These are phyloP conservation scores for Novakomyces olei DNA, from an alignment of 805 yeast species.

Conservation along the genomic window DNA sequence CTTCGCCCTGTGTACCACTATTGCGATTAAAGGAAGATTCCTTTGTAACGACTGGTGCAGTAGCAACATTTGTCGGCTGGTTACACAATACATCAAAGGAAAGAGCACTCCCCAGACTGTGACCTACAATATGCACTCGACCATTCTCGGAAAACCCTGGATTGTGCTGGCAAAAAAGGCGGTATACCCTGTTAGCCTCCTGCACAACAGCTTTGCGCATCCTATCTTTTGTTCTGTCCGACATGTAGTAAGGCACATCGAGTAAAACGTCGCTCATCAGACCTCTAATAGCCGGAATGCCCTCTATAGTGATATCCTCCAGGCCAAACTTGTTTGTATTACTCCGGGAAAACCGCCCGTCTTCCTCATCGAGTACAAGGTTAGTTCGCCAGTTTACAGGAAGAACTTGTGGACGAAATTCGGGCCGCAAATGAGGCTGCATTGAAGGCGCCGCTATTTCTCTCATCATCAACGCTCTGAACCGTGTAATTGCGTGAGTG, in stretches of 20 bases:
- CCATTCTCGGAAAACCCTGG: slow-evolving; percentile 32
- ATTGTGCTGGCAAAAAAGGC: slow-evolving; percentile 36
- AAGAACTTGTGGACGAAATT: slow-evolving; percentile 16
- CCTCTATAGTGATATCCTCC: slow-evolving; percentile 51
- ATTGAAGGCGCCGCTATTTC: slow-evolving; percentile 9
- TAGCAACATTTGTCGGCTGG: slow-evolving; percentile 18
- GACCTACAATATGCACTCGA: slow-evolving; percentile 54
- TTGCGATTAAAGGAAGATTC: slow-evolving; percentile 1
- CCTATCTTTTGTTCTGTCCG: slow-evolving; percentile 37
- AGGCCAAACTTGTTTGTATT: slow-evolving; percentile 14
- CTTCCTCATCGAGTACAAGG: slow-evolving; percentile 21
- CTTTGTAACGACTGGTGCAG: slow-evolving; percentile 8
- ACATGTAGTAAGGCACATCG: slow-evolving; percentile 64
- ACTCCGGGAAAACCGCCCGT: background rate
- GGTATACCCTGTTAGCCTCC: slow-evolving; percentile 50
- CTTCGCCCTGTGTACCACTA: slow-evolving; percentile 5
- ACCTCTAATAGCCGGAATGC: slow-evolving; percentile 53
- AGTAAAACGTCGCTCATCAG: slow-evolving; percentile 66
- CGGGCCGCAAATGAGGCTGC: slow-evolving; percentile 3
- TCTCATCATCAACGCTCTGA: slow-evolving; percentile 16
- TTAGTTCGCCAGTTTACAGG: slow-evolving; percentile 85
- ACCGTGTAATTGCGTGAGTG: slow-evolving; percentile 33
- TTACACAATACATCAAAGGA: slow-evolving; percentile 44
- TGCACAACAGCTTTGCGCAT: slow-evolving; percentile 44
- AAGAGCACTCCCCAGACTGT: slow-evolving; percentile 70